Evolutionary conservation across 2,329 filamentous ascomycete species (phyloP), one percentile per base, ranked within the genome.

Genomic region (Exserohilum rostratum): DNA sequence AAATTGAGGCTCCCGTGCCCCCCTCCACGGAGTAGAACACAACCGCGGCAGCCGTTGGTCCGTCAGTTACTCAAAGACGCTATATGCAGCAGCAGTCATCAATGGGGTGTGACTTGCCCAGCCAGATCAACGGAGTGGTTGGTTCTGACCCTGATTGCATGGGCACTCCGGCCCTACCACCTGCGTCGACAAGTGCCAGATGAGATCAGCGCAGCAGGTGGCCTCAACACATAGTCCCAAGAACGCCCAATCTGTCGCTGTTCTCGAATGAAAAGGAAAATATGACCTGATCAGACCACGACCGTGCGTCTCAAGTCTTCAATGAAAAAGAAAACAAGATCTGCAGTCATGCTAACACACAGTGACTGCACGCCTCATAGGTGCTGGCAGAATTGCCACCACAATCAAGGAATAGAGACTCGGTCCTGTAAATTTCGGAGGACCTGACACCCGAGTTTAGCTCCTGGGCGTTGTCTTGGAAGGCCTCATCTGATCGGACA

Each of bases 341-440:
- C 51, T 60, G 61, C 55, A 42, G 61, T 59, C 56, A 60, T 58
- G 48, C 22, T 30, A 37, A 27, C 29, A 22, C 49, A 30, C 20
- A 11, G 10, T 25, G 37, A 12, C 18, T 20, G 22, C 37, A 40
- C 22, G 18, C 20, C 37, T 11, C 17, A 40, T 10, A 13, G 34
- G 34, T 33, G 30, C 7, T n/a, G 33, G 6, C 15, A 18, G 9
- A 10, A 3, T 35, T 18, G 33, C 33, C 33, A 35, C 33, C 33
- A 35, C 17, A n/a, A 35, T n/a, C 33, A 35, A 17, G 22, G 22
- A 25, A 25, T 7, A 4, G 22, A 25, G 22, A 25, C 22, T 25
- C 22, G 22, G 22, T 25, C 22, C 22, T 7, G 22, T 25, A 17
- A 25, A 25, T 4, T 4, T 7, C 22, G 22, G 22, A 25, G 22